Base-by-base conservation (phyloP, 1,284 basidiomycete species). In the Fomitopsis palustris region DNA sequence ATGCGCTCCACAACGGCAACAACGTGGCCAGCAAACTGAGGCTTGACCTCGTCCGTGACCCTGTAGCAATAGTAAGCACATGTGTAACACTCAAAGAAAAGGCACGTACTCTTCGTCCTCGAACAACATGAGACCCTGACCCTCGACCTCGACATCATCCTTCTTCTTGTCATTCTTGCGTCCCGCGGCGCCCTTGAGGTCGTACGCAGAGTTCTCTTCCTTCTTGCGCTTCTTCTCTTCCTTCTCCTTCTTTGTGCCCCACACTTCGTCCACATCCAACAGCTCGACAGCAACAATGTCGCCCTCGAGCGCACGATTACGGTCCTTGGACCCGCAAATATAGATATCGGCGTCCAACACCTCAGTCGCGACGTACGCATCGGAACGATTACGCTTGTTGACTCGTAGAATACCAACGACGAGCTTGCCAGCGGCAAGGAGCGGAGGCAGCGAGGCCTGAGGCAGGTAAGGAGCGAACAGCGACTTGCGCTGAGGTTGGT, bases 211-310 rank as follows among this genome's bases (percentile, higher is more conserved):
- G 70, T 96, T 96, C 78, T 99, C 97, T 77, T 99, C 97, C 84
- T 99, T 99, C 78, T 97, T 97, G 70, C 95, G 85, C 81, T 98
- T 98, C 87, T 99, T 99, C 80, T 99, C 97, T 74, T 99, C 96
- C 79, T 99, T 99, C 79, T 99, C 97, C 79, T 98, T 98, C 82
- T 99, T 99, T 16, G 96, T 97, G 21, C 90, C 89, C 97, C 97
- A 98, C 8, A 99, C 96, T 76, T 97, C 95, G 69, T 97, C 95
- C 25, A 96, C 96, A 66, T 99, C 96, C 60, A 99, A 84, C 47
- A 99, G 85, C 75, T 99, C 97, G 39, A 99, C 94, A 27, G 97
- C 97, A 60, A 99, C 97, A 60, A 99, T 95, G 72, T 99, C 97
- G 41, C 97, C 97, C 73, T 99, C 97, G 43, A 99, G 83, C 35